Percentiles rank a stretch among this genome's conserved stretches.
These are phyloP conservation scores for Gliomastix tumulicola DNA, from an alignment of 2,329 filamentous ascomycete species.

Conservation along the genomic window DNA sequence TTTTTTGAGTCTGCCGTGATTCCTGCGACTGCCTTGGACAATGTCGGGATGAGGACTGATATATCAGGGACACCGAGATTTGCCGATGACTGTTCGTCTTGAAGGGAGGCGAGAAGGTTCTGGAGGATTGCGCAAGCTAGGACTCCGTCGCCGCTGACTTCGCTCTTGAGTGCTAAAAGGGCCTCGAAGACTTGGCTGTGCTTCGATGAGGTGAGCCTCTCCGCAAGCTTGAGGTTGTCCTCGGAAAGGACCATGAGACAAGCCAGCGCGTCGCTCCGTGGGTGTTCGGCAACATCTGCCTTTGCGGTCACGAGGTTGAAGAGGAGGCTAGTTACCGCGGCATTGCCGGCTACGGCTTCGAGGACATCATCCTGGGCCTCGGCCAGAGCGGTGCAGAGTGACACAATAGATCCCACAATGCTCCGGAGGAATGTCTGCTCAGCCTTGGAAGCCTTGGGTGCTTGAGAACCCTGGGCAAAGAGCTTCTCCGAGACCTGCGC, in stretches of 20 bases:
- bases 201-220: conserved; percentile 44
- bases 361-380: conserved; percentile 56
- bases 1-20: conserved; percentile 15
- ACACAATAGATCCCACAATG: conserved; percentile 45
- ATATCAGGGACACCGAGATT: conserved; percentile 18
- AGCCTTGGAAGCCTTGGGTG: conserved; percentile 41
- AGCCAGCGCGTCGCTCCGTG: conserved; percentile 37
- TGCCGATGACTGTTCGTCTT: conserved; percentile 9
- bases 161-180: conserved; percentile 39
- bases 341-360: conserved; percentile 41
- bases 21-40: conserved; percentile 20
- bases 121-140: conserved; percentile 56
- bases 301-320: conserved; percentile 41
- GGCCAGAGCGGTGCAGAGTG: conserved; percentile 44
- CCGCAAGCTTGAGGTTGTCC: conserved; percentile 47
- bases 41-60: conserved; percentile 24
- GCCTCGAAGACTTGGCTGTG: conserved; percentile 38
- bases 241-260: conserved; percentile 54
- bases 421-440: conserved; percentile 48
- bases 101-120: conserved; percentile 47
- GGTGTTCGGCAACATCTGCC: conserved; percentile 30
- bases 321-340: conserved; percentile 44
- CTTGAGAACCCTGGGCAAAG: conserved; percentile 27
- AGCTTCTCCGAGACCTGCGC: conserved; percentile 32
- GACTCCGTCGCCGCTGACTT: conserved; percentile 41